Evolutionary conservation across 2,329 filamentous ascomycete genomes (phyloP), one percentile per base, ranked within the genome.

Genomic region (Colletotrichum zoysiae): DNA sequence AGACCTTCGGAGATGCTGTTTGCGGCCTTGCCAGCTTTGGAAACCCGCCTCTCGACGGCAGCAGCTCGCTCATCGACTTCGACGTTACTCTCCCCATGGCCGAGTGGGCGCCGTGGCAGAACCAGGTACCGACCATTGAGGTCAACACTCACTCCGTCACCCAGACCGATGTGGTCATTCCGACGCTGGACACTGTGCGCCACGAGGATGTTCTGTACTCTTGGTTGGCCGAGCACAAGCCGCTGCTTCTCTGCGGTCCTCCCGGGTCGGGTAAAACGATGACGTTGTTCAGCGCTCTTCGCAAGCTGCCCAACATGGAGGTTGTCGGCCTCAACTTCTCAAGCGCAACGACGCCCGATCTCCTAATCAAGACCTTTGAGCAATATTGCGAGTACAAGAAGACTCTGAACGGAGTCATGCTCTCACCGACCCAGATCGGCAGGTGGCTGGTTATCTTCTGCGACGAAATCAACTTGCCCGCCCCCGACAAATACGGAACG

Each of bases 371-470:
- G 87, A 99, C 97, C 0, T 97, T 99, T 76, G 96, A 99, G 84
- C 97, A 99, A 81, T 98, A 99, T 82, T 99, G 96, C 83, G 96
- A 99, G 83, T 99, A 99, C 85, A 97, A 95, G 86, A 99, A 99
- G 88, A 98, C 96, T 0, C 86, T 98, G 59, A 98, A 96, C 79
- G 96, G 96, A 53, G 95, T 98, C 26, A 93, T 98, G 78, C 92
- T 99, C 75, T 97, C 95, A 33, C 96, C 96, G 0, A 97, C 93
- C 8, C 97, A 99, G 80, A 97, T 99, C 77, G 96, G 96, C 30
- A 92, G 95, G 76, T 99, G 96, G 96, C 88, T 99, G 48, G 95
- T 99, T 57, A 90, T 99, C 74, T 99, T 99, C 87, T 99, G 96
- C 78, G 96, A 99, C 80, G 96, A 99, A 81, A 99, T 99, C 84